Evolutionary conservation across 345 rosid genomes (phyloP), one percentile per base, ranked within the genome.

Genomic region (Punica granatum): DNA sequence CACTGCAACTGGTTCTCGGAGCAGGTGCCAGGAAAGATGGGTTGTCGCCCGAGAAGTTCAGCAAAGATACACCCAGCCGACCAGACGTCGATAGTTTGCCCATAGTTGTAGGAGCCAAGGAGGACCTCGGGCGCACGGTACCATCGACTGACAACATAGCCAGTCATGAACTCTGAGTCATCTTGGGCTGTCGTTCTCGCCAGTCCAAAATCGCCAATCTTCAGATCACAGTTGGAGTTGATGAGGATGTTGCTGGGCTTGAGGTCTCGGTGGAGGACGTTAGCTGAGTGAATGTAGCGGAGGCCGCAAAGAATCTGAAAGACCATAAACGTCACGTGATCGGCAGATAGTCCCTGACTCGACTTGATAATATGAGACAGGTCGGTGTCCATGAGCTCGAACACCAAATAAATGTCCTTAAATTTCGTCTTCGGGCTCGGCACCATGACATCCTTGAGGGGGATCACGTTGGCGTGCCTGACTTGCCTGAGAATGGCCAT

Each of bases 321-420:
- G 67, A 85, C 66, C 63, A 92, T 88, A 79, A 83, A 90, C 48
- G 88, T 84, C 88, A 85, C 86, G 77, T 92, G 97, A 54, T 86
- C 88, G 76, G 77, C 87, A 54, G 88, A 80, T 7, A 92, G 86
- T 1, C 86, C 72, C 71, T 87, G 92, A 18, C 89, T 59, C 30
- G 97, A 90, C 75, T 86, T 84, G 60, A 92, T 87, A 51, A 92
- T 84, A 74, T 90, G 97, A 80, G 84, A 87, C 73, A 92, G 78
- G 83, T 90, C 97, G 0, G 92, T 90, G 71, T 92, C 98, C 98
- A 92, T 92, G n/a, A 92, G 86, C 77, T 92, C 97, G 64, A 83
- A 92, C 51, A 90, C 97, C 83, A 92, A 72, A 56, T 92, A 92
- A 1, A 90, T 96, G 76, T 92, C 98, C 70, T 74, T 88, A 39